phyloP scores from a whole-genome alignment of 1,284 basidiomycete species.

The Fomitopsis pinicola region DNA sequence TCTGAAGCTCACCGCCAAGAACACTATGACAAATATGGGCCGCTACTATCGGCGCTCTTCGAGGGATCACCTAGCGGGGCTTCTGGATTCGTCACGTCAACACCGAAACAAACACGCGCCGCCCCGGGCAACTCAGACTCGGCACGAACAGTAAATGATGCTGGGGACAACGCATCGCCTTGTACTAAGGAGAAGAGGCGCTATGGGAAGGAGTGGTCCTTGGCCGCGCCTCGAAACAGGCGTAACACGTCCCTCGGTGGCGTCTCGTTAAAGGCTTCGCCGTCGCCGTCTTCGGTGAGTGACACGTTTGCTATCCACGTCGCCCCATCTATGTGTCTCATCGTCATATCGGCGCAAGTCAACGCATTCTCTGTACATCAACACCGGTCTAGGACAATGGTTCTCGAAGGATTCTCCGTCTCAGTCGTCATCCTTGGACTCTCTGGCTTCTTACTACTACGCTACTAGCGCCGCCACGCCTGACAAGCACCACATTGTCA shows the following conservation, averaged over 20 bases:
- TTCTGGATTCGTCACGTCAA: neutral
- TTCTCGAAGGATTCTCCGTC: neutral
- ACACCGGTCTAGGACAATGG: neutral
- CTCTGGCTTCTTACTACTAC: neutral
- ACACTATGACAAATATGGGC: neutral
- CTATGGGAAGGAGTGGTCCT: neutral
- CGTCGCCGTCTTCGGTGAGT: neutral
- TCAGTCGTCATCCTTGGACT: neutral
- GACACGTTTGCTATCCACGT: neutral
- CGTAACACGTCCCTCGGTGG: neutral
- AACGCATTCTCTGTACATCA: neutral
- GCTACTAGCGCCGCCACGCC: neutral
- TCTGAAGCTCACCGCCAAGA: neutral
- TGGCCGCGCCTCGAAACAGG: neutral
- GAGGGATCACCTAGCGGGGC: neutral
- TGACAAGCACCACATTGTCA: neutral
- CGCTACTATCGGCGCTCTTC: neutral
- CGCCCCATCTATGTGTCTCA: neutral
- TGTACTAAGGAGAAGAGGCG: neutral
- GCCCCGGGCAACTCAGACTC: neutral
- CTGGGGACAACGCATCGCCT: neutral
- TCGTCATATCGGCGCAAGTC: neutral
- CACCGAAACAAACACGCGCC: neutral
- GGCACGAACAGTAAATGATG: neutral
- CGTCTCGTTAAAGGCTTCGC: neutral